Conservation (phyloP, 768 basidiomycete genomes). For the Lactifluus hygrophoroides region DNA sequence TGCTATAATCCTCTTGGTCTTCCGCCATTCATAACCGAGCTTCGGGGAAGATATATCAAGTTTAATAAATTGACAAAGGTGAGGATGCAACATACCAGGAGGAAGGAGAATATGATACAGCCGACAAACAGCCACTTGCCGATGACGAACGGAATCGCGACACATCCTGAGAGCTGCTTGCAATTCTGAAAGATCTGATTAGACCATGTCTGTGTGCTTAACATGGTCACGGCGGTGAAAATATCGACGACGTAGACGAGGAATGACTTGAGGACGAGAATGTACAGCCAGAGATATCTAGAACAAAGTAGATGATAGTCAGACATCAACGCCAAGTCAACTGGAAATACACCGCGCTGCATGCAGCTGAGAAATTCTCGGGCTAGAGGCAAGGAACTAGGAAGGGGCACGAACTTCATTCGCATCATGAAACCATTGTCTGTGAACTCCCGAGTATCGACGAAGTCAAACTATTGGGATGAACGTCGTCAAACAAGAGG, state of each 20-base stretch:
- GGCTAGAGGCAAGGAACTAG: background rate
- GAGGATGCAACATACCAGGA: conserved; percentile 52
- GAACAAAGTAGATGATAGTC: background rate
- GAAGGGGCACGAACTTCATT: conserved; percentile 48
- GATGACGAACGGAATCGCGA: conserved; percentile 77
- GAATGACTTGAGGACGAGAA: conserved; percentile 91
- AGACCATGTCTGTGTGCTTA: conserved; percentile 83
- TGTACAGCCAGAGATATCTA: conserved; percentile 90
- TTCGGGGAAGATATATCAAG: conserved; percentile 24
- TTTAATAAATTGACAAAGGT: background rate
- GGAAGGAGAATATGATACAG: conserved; percentile 97
- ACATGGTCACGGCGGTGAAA: conserved; percentile 95
- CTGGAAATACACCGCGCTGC: background rate
- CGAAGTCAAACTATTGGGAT: conserved; percentile 84
- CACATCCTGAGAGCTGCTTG: conserved; percentile 49
- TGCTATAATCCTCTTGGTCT: conserved; percentile 88
- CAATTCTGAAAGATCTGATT: conserved; percentile 85
- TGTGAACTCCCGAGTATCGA: conserved; percentile 88
- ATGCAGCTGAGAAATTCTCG: background rate
- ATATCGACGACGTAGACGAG: conserved; percentile 97
- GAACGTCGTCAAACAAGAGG: background rate
- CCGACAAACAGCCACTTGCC: conserved; percentile 97
- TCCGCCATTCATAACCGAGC: conserved; percentile 89
- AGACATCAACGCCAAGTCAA: background rate
- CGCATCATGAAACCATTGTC: conserved; percentile 84